These are phyloP conservation scores for Hypoxylon fragiforme DNA, from an alignment of 495 filamentous ascomycete species.

Conservation along the genomic window DNA sequence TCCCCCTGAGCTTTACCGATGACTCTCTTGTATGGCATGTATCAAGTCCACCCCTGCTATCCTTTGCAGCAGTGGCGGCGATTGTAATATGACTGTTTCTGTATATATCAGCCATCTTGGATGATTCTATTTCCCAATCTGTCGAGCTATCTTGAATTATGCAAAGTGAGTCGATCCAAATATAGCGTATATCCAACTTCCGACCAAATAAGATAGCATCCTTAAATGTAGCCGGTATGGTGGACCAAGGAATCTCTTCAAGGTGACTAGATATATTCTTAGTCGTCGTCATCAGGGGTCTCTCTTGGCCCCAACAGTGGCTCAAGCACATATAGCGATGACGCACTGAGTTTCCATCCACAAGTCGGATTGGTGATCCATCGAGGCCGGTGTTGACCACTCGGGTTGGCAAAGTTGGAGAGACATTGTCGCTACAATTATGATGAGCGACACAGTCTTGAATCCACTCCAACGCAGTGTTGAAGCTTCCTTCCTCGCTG, in stretches of 20 bases:
- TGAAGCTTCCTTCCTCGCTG: constrained; percentile 4
- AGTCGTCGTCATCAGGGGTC: constrained; percentile 1
- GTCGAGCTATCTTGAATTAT: constrained; percentile 23
- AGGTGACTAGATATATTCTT: not conserved
- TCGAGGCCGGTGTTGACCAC: not conserved
- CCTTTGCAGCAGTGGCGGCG: constrained; percentile 4
- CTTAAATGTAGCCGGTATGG: constrained; percentile 20
- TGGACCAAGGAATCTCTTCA: constrained; percentile 5
- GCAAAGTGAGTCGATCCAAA: constrained; percentile 16
- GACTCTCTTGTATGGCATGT: not conserved
- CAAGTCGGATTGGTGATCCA: not conserved
- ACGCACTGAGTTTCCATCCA: constrained; percentile 1
- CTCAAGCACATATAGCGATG: constrained; percentile 20
- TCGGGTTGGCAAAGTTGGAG: not conserved
- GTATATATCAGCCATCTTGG: constrained; percentile 23
- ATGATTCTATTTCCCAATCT: constrained; percentile 25
- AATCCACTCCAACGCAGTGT: constrained; percentile 14
- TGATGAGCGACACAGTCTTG: constrained; percentile 4
- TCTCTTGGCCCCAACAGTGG: constrained; percentile 21
- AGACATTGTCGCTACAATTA: not conserved
- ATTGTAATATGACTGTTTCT: constrained; percentile 19
- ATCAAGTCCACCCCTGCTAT: constrained; percentile 3
- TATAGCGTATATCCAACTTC: constrained; percentile 12
- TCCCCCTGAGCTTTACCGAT: not conserved
- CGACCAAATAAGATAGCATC: constrained; percentile 21